Base-by-base conservation (phyloP, 495 filamentous ascomycete genomes). In the Pseudotulostoma volvatum region DNA sequence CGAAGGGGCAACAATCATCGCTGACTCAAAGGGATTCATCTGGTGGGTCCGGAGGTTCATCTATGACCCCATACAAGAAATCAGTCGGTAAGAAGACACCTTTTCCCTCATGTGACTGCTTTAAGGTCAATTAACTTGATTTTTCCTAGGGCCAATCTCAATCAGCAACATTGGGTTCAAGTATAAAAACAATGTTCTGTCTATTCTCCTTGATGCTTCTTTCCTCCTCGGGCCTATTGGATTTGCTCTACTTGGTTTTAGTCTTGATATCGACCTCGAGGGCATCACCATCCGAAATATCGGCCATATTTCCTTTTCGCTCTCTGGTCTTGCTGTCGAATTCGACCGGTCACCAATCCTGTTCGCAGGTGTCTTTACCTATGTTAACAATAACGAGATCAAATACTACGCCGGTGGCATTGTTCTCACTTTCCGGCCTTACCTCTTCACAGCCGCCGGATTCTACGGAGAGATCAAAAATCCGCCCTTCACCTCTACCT, bases 151-250 rank as follows among this genome's bases (percentile, higher is more conserved):
- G 4, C 48, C 57, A 9, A 31, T 49, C 2, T 31, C 34, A n/a
- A 41, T 51, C 19, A 40, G 34, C n/a, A 48, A 59, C 23, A 43
- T 66, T 7, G 60, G 60, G 1, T 38, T 69, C 15, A 38, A 58
- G 28, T 64, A 49, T 44, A 44, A 43, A 11, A 35, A 47, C 23
- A 38, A 43, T 8, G 39, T 17, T 1, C 44, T 67, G 1, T 20
- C 18, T n/a, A 31, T 67, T n/a, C 41, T 44, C 4, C 34, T 67
- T 5, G 51, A 58, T 33, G 61, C 63, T 2, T 45, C 54, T 1
- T 37, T 67, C 31, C 13, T 41, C n/a, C 41, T 69, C 5, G 63
- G 63, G 1, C 61, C 64, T 15, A 44, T 64, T 7, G 52, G 45
- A 5, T 41, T 65, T 31, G 44, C 42, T 7, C 32, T 69, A 7